Conservation (phyloP, 2,329 filamentous ascomycete genomes). For the Ceratocystis cubensis region DNA sequence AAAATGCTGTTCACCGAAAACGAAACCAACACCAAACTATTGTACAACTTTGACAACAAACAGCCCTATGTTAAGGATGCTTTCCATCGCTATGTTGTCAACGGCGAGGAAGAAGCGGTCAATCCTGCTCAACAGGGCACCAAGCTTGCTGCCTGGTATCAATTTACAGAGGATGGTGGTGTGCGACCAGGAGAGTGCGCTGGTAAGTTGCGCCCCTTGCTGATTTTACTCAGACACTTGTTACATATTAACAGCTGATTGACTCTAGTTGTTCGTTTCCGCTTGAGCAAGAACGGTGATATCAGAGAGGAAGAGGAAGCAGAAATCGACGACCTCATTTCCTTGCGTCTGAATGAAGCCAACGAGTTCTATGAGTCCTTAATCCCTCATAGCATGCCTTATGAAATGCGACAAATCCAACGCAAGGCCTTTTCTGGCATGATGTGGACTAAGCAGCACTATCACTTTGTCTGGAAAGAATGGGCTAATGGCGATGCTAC, state of each 20-base stretch:
- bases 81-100: constrained; percentile 78
- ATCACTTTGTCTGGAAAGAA: constrained; percentile 93
- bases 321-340: constrained; percentile 66
- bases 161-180: constrained; percentile 79
- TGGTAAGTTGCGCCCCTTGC: constrained; percentile 45
- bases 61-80: constrained; percentile 87
- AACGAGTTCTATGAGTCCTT: constrained; percentile 94
- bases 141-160: constrained; percentile 83
- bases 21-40: constrained; percentile 69
- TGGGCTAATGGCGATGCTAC: constrained; percentile 91
- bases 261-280: constrained; percentile 67
- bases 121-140: constrained; percentile 73
- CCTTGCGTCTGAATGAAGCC: constrained; percentile 73
- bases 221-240: background rate
- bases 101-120: constrained; percentile 64
- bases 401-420: constrained; percentile 89
- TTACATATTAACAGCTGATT: constrained; percentile 9
- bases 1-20: constrained; percentile 88
- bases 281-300: constrained; percentile 57
- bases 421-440: constrained; percentile 89
- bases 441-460: constrained; percentile 98
- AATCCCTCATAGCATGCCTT: constrained; percentile 83
- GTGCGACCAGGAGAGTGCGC: constrained; percentile 85
- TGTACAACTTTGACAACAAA: constrained; percentile 69
- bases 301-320: background rate